These are phyloP conservation scores for Microcos paniculata DNA, from an alignment of 345 rosid genomes.

Conservation along the genomic window DNA sequence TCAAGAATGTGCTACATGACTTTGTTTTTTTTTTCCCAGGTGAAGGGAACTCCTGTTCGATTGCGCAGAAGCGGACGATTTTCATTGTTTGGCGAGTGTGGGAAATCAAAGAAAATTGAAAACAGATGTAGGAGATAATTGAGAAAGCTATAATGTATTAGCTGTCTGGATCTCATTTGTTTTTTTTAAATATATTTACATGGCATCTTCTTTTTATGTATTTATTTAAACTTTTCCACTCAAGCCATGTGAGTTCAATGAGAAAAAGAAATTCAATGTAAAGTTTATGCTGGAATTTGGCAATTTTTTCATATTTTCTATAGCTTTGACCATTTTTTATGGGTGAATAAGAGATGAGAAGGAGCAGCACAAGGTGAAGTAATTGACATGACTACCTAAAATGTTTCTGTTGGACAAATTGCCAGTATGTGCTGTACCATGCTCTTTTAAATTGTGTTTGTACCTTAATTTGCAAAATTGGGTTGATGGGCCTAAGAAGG, in stretches of 20 bases:
- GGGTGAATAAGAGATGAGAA: not conserved
- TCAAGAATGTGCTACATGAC: not conserved
- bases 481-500: too few species aligned
- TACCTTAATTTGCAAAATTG: too few species aligned
- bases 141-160: slow-evolving; percentile 14
- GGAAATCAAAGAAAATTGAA: slow-evolving; percentile 58
- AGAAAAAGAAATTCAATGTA: not conserved
- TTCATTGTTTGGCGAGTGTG: slow-evolving; percentile 66
- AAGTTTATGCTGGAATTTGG: slow-evolving; percentile 7
- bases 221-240: slow-evolving; percentile 23
- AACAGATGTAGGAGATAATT: slow-evolving; percentile 47
- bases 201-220: slow-evolving; percentile 1
- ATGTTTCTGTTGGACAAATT: too few species aligned
- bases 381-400: not conserved
- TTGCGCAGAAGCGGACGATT: slow-evolving; percentile 42
- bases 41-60: slow-evolving; percentile 47
- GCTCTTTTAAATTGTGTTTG: too few species aligned
- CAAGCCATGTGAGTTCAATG: slow-evolving; percentile 3
- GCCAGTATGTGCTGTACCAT: too few species aligned
- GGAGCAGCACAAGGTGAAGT: not conserved
- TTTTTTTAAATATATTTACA: not conserved
- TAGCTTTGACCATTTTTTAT: not conserved
- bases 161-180: not conserved
- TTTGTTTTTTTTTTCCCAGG: slow-evolving; percentile 35
- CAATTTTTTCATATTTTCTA: not conserved